Evolutionary conservation across 2,329 filamentous ascomycete genomes (phyloP).

Genomic region (Cladophialophora immunda): DNA sequence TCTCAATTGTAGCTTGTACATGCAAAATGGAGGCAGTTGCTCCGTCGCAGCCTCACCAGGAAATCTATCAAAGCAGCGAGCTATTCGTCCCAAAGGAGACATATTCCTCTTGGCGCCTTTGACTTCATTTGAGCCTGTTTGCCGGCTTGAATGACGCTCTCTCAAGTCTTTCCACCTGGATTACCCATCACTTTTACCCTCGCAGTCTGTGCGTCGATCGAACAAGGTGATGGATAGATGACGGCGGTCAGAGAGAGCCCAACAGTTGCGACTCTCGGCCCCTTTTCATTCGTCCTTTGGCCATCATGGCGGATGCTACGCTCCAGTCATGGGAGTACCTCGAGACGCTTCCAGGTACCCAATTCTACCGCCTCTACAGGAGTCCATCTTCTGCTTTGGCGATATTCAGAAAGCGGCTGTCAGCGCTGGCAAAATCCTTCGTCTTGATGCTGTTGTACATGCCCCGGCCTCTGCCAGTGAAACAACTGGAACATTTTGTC

Average conservation of each 20-base stretch:
- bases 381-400: constrained; percentile 95
- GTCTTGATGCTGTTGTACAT: constrained; percentile 96
- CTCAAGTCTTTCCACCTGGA: neutral
- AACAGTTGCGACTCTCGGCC: neutral
- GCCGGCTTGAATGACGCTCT: neutral
- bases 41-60: neutral
- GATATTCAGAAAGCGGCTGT: constrained; percentile 96
- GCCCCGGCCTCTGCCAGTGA: constrained; percentile 78
- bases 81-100: constrained; percentile 5
- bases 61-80: neutral
- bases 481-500: constrained; percentile 86
- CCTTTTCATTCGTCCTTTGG: neutral
- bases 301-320: constrained; percentile 35
- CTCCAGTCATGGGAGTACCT: constrained; percentile 84
- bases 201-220: neutral
- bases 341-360: constrained; percentile 87
- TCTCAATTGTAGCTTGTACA: neutral
- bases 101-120: constrained; percentile 12
- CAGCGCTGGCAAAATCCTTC: constrained; percentile 91
- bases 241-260: neutral
- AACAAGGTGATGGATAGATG: constrained; percentile 7
- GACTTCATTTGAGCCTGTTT: neutral
- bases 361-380: constrained; percentile 90
- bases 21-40: neutral
- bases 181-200: neutral